These are phyloP conservation scores for Teunomyces aglyptinius DNA, from an alignment of 805 yeast genomes.

Conservation along the genomic window DNA sequence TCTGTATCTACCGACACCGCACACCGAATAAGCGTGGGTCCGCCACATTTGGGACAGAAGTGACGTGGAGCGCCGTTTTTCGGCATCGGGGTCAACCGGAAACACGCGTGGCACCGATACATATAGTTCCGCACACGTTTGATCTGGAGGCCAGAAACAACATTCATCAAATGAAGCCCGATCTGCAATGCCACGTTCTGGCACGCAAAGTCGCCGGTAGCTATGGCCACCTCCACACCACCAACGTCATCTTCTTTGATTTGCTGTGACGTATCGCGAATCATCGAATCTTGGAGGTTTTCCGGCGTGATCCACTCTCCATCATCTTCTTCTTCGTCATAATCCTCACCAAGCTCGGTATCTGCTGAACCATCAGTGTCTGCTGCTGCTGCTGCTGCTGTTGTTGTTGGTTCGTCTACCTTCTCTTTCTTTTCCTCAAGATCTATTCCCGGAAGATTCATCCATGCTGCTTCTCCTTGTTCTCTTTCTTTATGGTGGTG, in stretches of 20 bases:
- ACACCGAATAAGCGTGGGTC: conserved; percentile 83
- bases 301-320: conserved; percentile 93
- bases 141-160: conserved; percentile 80
- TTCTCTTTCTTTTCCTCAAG: conserved; percentile 9
- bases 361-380: conserved; percentile 5
- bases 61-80: conserved; percentile 74
- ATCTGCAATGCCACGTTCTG: conserved; percentile 93
- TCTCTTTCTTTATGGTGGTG: conserved; percentile 7
- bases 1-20: conserved; percentile 79
- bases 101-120: conserved; percentile 98
- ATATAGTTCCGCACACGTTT: conserved; percentile 84
- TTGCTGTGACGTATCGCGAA: conserved; percentile 65
- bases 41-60: conserved; percentile 96
- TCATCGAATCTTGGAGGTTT: conserved; percentile 66
- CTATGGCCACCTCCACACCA: conserved; percentile 62
- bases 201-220: conserved; percentile 96
- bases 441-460: conserved; percentile 4
- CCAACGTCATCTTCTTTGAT: conserved; percentile 33
- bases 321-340: conserved; percentile 76
- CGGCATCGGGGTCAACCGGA: conserved; percentile 74
- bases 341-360: conserved; percentile 41
- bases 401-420: conserved; percentile 10
- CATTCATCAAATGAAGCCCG: conserved; percentile 82
- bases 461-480: conserved; percentile 2
- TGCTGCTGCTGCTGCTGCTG: too few relatives aligned